Evolutionary conservation across 768 basidiomycete genomes (phyloP).

Genomic region (Inosperma sp.): DNA sequence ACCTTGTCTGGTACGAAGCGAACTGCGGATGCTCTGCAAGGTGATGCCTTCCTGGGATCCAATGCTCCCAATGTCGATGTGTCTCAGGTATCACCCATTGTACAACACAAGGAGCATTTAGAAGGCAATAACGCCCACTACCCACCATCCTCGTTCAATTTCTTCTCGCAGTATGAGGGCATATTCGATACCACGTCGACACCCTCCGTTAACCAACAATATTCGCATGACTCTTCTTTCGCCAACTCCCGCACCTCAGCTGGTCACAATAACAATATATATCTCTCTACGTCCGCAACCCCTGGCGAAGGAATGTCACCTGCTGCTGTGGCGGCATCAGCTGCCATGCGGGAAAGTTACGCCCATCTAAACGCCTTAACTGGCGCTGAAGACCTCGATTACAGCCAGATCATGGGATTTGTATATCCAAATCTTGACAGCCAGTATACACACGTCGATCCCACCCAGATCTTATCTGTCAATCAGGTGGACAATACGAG

Average conservation of each 20-base stretch:
- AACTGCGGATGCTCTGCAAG: slow-evolving; percentile 75
- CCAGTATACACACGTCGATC: slow-evolving; percentile 82
- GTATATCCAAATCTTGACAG: slow-evolving; percentile 55
- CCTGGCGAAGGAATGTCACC: slow-evolving; percentile 55
- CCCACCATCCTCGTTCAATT: slow-evolving; percentile 67
- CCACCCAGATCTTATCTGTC: slow-evolving; percentile 70
- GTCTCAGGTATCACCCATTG: slow-evolving; percentile 24
- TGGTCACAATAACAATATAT: slow-evolving; percentile 17
- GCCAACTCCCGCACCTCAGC: slow-evolving; percentile 17
- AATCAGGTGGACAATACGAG: slow-evolving; percentile 23
- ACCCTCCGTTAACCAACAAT: slow-evolving; percentile 15
- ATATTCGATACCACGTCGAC: slow-evolving; percentile 47
- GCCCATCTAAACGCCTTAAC: slow-evolving; percentile 58
- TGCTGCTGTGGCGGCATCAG: slow-evolving; percentile 58
- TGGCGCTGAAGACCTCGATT: slow-evolving; percentile 60
- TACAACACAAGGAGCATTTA: slow-evolving; percentile 31
- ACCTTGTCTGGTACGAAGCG: slow-evolving; percentile 69
- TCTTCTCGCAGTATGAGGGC: slow-evolving; percentile 60
- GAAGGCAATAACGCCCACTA: slow-evolving; percentile 46
- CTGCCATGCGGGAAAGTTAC: slow-evolving; percentile 70
- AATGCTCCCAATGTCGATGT: slow-evolving; percentile 61
- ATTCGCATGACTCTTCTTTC: slow-evolving; percentile 10
- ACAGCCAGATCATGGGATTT: slow-evolving; percentile 61
- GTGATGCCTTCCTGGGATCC: slow-evolving; percentile 72
- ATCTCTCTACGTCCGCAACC: slow-evolving; percentile 25